Evolutionary conservation across 805 yeast species (phyloP).

Genomic region (Starmerella davenportii): DNA sequence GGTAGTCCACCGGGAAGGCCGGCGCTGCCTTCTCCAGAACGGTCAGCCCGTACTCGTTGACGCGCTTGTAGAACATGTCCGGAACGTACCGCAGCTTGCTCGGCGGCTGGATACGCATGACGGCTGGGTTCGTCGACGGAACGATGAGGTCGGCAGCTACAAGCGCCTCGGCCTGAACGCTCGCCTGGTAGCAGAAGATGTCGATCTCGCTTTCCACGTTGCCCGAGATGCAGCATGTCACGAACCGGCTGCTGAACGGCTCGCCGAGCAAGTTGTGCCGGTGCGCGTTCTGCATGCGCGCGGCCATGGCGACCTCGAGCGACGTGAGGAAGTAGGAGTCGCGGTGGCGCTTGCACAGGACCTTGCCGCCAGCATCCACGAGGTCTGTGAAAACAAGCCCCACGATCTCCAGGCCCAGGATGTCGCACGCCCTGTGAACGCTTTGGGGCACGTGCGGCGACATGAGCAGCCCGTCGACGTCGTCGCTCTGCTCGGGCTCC

Average conservation of each 20-base stretch:
- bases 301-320: constrained; percentile 71
- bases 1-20: constrained; percentile 79
- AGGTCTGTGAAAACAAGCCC: constrained; percentile 85
- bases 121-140: constrained; percentile 80
- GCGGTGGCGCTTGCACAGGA: constrained; percentile 79
- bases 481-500: constrained; percentile 81
- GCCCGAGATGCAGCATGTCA: constrained; percentile 88
- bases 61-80: constrained; percentile 67
- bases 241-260: constrained; percentile 67
- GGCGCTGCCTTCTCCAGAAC: constrained; percentile 84
- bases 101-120: constrained; percentile 65
- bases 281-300: constrained; percentile 48
- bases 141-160: constrained; percentile 69
- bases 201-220: constrained; percentile 77
- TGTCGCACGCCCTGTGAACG: constrained; percentile 31
- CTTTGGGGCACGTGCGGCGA: constrained; percentile 24
- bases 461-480: constrained; percentile 67
- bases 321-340: constrained; percentile 80
- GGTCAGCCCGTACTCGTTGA: constrained; percentile 73
- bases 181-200: constrained; percentile 76
- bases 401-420: constrained; percentile 48
- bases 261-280: constrained; percentile 34
- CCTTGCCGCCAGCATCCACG: constrained; percentile 81
- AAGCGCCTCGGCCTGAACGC: constrained; percentile 71
- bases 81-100: constrained; percentile 71